Base-by-base conservation (phyloP, 345 rosid genomes). In the Linum lewisii region DNA sequence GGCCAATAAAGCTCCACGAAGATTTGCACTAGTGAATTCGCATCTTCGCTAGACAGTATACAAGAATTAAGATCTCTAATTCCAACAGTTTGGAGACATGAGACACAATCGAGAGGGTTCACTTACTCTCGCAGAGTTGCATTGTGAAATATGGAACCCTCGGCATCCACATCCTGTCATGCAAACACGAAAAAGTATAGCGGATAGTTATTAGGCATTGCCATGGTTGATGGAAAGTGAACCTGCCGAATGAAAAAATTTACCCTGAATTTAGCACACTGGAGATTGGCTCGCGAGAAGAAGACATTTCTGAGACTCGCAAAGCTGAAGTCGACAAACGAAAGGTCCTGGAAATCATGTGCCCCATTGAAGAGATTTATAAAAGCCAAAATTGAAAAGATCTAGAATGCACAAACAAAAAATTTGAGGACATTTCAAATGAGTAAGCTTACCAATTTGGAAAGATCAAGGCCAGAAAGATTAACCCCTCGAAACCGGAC, bases 41-140 rank as follows among this genome's bases (percentile, higher is more conserved):
- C 98, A 92, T 80, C 98, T 91, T 86, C 75, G 72, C 84, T 74
- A 77, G 77, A 80, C 76, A 68, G 54, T 21, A 72, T n/a, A 68
- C 51, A 63, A 70, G 21, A 59, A 61, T 68, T 69, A 66, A 66
- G 51, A 66, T 59, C 13, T 24, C 55, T 57, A 24, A 53, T 63
- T 19, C 50, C 0, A 51, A 64, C 19, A 65, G 22, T 0, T 11
- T 45, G 42, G 25, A 59, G 9, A 63, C 45, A 61, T 47, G 15
- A 36, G 15, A 67, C 21, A 64, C 38, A 51, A 23, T 60, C 34
- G 7, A 15, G 24, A 70, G 58, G 24, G 63, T 37, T 21, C 52
- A 63, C 96, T 81, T 88, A 92, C 96, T 92, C 96, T 6, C 90
- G 88, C 83, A 92, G 72, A 42, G 75, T 83, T 65, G 98, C 96